Base-by-base conservation (phyloP, 768 basidiomycete genomes). In the Clavulina sp. region DNA sequence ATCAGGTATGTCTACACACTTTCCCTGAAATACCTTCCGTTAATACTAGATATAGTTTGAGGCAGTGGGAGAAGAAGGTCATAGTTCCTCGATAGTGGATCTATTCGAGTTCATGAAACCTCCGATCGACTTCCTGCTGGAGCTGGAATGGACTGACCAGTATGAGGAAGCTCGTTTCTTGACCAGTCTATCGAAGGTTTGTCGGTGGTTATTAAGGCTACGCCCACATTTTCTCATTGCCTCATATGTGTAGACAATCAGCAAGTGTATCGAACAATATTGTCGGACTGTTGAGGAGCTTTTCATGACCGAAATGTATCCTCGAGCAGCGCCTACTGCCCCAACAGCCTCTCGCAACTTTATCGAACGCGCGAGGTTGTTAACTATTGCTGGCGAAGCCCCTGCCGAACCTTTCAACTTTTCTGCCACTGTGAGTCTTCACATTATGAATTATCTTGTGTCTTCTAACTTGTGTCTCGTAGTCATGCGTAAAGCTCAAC, bases 401-500 rank as follows among this genome's bases (percentile, higher is more conserved):
- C 92, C 84, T 64, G 73, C 92, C 41, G 88, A 91, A 59, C 85
- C 89, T 1, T 99, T 92, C 72, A 87, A 91, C 60, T 97, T 99
- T 70, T 79, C 75, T 48, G 75, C 91, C 0, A 78, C 65, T 16
- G 71, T 72, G 40, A 50, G 68, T 59, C 4, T 0, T 16, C 4
- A 13, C 19, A 9, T 16, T 24, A 16, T 9, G 13, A 28, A 26
- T 26, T 46, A 9, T 13, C 13, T 16, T 9, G 26, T 1, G 24
- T 41, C 18, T 29, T 23, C 24, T n/a, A 52, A 41, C 19, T 4
- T n/a, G 38, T 34, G 48, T 52, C 54, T 21, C 50, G 23, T 31
- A 93, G 68, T 89, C 88, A 0, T 96, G 92, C 60, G 86, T 99
- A 63, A 96, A 96, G 69, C 74, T 97, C 48, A 99, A 99, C 70